A percentile compares a stretch with the other conserved stretches of the same genome.
Conservation (phyloP, 2,329 filamentous ascomycete species). For the Cladophialophora psammophila region DNA sequence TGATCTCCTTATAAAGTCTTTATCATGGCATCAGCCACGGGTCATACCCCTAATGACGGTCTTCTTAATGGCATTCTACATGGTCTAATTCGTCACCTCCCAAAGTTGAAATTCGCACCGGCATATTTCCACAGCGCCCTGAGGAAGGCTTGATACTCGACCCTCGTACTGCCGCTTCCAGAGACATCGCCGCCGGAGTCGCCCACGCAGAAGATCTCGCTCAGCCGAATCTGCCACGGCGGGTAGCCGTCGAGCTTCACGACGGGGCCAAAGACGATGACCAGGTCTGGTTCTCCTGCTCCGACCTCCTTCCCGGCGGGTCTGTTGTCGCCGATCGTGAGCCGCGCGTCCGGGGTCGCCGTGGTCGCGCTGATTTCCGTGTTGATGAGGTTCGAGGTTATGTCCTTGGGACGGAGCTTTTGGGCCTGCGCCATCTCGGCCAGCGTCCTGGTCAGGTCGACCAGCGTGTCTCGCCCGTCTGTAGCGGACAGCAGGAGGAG, state of each 20-base stretch:
- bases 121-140: slow-evolving; percentile 83
- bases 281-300: slow-evolving; percentile 74
- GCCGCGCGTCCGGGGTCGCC: slow-evolving; percentile 28
- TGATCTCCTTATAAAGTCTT: no score
- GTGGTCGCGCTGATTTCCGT: slow-evolving; percentile 76
- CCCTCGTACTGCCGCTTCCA: slow-evolving; percentile 48
- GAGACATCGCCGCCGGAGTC: slow-evolving; percentile 49
- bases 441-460: slow-evolving; percentile 92
- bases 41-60: not conserved
- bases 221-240: slow-evolving; percentile 93
- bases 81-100: slow-evolving; percentile 56
- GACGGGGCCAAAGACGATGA: slow-evolving; percentile 84
- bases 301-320: slow-evolving; percentile 30
- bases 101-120: slow-evolving; percentile 86
- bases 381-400: slow-evolving; percentile 85
- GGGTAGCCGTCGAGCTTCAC: slow-evolving; percentile 90
- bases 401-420: slow-evolving; percentile 81
- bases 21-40: no score
- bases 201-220: slow-evolving; percentile 81
- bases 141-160: slow-evolving; percentile 94
- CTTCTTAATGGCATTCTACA: not conserved
- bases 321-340: slow-evolving; percentile 8
- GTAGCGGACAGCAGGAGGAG: slow-evolving; percentile 84
- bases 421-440: slow-evolving; percentile 92
- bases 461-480: slow-evolving; percentile 90